These are phyloP conservation scores for Mortierella claussenii DNA, from an alignment of 192 early-diverging fungal species.

Conservation along the genomic window DNA sequence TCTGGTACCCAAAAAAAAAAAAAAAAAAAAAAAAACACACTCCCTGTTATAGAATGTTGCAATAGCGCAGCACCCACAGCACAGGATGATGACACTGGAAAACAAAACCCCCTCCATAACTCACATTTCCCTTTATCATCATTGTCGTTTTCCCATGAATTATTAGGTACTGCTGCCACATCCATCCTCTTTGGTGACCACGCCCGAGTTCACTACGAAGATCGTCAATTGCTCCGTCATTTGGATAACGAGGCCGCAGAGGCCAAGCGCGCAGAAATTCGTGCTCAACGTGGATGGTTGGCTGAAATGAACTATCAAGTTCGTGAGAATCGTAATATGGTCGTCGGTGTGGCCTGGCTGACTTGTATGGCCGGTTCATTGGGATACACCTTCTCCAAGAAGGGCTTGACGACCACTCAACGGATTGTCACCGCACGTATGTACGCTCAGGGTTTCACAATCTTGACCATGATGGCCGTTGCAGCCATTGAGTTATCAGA, in stretches of 20 bases:
- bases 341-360: constrained; percentile 42
- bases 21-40: too few species aligned
- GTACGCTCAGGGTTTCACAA: constrained; percentile 52
- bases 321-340: constrained; percentile 49
- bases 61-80: too few species aligned
- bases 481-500: constrained; percentile 45
- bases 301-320: constrained; percentile 50
- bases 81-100: neutral
- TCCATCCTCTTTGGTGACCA: constrained; percentile 42
- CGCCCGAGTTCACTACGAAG: constrained; percentile 49
- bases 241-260: constrained; percentile 46
- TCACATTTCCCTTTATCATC: neutral
- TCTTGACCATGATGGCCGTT: constrained; percentile 50
- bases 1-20: too few species aligned
- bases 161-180: constrained; percentile 39
- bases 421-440: constrained; percentile 52
- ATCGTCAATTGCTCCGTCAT: constrained; percentile 49
- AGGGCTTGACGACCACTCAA: constrained; percentile 46
- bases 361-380: constrained; percentile 49
- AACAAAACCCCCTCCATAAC: neutral
- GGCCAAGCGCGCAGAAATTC: constrained; percentile 37
- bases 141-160: neutral
- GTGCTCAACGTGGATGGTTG: constrained; percentile 36
- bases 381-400: constrained; percentile 46
- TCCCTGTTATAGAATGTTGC: too few species aligned